A percentile compares a stretch with the other conserved stretches of the same genome.
phyloP scores from a whole-genome alignment of 2,329 filamentous ascomycete species.

The Fusarium ramigenum region DNA sequence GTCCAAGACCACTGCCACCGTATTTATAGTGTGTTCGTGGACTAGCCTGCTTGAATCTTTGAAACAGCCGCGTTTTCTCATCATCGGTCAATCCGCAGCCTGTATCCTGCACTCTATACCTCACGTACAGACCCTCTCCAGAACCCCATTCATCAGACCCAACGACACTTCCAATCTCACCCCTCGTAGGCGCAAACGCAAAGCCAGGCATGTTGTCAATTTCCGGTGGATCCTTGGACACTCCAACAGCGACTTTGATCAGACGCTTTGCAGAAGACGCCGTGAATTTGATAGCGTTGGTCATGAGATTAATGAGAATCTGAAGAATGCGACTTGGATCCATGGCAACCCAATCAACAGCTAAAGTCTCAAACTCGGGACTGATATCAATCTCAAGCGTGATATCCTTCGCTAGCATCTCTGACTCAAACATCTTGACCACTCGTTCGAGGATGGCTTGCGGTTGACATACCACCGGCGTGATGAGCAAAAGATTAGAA shows the following conservation, averaged over 20 bases:
- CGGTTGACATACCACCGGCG: constrained; percentile 73
- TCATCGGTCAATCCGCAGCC: constrained; percentile 69
- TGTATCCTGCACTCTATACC: constrained; percentile 70
- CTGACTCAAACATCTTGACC: constrained; percentile 79
- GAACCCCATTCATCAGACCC: constrained; percentile 45
- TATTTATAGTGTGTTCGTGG: constrained; percentile 64
- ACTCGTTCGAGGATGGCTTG: constrained; percentile 70
- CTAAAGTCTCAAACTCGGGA: constrained; percentile 62
- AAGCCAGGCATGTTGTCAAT: constrained; percentile 1
- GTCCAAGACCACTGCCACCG: constrained; percentile 69
- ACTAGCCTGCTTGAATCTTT: constrained; percentile 72
- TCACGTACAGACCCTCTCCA: constrained; percentile 49
- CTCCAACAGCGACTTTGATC: constrained; percentile 62
- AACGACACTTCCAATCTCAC: constrained; percentile 15
- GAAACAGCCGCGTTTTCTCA: constrained; percentile 72
- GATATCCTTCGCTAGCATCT: constrained; percentile 73
- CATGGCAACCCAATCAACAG: constrained; percentile 70
- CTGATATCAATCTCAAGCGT: constrained; percentile 69
- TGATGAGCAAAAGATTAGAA: constrained; percentile 75
- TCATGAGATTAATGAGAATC: constrained; percentile 80
- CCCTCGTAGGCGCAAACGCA: constrained; percentile 5
- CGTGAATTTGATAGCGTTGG: constrained; percentile 85
- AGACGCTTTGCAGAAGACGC: constrained; percentile 38
- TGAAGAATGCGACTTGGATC: constrained; percentile 80
- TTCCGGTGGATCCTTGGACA: constrained; percentile 44